Evolutionary conservation across 345 rosid genomes (phyloP).

Genomic region (Theobroma cacao): DNA sequence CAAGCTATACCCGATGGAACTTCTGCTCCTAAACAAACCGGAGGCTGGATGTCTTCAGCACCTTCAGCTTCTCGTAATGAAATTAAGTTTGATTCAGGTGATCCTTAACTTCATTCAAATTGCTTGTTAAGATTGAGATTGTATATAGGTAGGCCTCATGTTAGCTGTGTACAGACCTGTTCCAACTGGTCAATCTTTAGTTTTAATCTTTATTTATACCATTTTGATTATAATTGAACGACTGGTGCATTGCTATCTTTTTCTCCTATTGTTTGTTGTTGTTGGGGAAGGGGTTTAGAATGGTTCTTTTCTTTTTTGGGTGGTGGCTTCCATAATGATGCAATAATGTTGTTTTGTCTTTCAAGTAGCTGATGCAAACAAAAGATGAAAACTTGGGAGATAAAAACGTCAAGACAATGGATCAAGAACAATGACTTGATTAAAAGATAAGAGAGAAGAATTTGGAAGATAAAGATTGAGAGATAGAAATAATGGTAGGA

Average conservation of each 20-base stretch:
- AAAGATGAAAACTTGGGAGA: background rate
- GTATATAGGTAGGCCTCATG: background rate
- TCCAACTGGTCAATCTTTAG: background rate
- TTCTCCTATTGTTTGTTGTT: background rate
- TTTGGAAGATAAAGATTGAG: background rate
- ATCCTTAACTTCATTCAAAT: conserved; percentile 1
- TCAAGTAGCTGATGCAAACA: background rate
- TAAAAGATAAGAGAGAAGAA: background rate
- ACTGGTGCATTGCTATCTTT: background rate
- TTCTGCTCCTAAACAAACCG: conserved; percentile 72
- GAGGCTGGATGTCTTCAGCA: conserved; percentile 74
- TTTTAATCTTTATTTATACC: conserved; percentile 1
- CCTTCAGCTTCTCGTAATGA: conserved; percentile 72
- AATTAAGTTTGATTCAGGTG: conserved; percentile 96
- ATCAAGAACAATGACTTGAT: background rate
- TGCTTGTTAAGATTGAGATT: conserved; percentile 13
- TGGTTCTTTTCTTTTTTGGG: background rate
- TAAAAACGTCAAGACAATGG: background rate
- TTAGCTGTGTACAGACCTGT: background rate
- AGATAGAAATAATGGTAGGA: conserved; percentile 2
- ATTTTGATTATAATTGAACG: background rate
- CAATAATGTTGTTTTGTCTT: background rate
- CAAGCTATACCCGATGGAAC: conserved; percentile 92
- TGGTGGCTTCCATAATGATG: background rate
- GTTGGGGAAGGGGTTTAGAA: background rate